Evolutionary conservation across 768 basidiomycete genomes (phyloP).

Genomic region (Leucocoprinus birnbaumii): DNA sequence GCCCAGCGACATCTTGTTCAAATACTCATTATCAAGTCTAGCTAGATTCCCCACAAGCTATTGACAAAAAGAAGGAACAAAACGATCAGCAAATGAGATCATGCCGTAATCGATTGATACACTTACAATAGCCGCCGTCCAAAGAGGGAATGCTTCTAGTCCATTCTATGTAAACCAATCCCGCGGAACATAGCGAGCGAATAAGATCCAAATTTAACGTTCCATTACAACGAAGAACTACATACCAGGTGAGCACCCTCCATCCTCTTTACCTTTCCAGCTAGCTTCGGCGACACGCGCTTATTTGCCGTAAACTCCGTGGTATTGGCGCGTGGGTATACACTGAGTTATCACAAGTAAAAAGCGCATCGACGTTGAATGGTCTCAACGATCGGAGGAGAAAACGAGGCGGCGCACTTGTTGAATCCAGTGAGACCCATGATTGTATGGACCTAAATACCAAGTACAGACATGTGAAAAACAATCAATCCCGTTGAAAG

Average conservation of each 20-base stretch:
- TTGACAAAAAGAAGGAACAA: neutral
- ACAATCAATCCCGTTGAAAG: neutral
- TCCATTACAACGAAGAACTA: neutral
- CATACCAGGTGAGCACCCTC: slow-evolving; percentile 29
- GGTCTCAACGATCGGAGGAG: too few species aligned
- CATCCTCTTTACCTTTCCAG: slow-evolving; percentile 27
- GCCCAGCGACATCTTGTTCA: slow-evolving; percentile 28
- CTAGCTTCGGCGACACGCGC: slow-evolving; percentile 19
- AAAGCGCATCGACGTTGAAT: neutral
- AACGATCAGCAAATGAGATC: neutral
- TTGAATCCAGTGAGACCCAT: slow-evolving; percentile 27
- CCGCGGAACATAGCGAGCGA: too few species aligned
- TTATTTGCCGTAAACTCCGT: slow-evolving; percentile 21
- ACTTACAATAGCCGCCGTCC: slow-evolving; percentile 30
- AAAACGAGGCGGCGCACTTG: slow-evolving; percentile 33
- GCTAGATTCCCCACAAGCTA: slow-evolving; percentile 29
- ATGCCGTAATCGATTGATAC: neutral
- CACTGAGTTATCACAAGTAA: slow-evolving; percentile 16
- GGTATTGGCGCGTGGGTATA: slow-evolving; percentile 27
- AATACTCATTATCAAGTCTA: slow-evolving; percentile 24
- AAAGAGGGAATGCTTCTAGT: slow-evolving; percentile 30
- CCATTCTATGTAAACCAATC: slow-evolving; percentile 23
- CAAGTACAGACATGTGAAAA: too few species aligned
- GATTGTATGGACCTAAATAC: slow-evolving; percentile 27
- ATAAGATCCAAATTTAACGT: too few species aligned